phyloP scores from a whole-genome alignment of 2,329 filamentous ascomycete genomes.

The Xylaria multiplex region DNA sequence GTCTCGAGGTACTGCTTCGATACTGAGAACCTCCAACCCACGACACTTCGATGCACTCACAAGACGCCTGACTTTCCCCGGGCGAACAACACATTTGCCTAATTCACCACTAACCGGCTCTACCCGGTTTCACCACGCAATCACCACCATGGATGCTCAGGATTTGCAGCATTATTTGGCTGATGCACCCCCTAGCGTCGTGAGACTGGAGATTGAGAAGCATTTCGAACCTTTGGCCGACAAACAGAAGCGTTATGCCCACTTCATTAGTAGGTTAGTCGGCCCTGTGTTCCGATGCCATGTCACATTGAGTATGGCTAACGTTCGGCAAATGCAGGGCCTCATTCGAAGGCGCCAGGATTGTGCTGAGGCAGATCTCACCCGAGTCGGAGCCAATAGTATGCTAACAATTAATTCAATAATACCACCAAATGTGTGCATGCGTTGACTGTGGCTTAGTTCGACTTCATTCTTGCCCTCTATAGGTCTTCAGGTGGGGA shows the following conservation, averaged over 20 bases:
- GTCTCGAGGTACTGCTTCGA: constrained; percentile 40
- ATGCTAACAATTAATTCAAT: constrained; percentile 28
- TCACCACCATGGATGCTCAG: constrained; percentile 66
- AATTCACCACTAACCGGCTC: constrained; percentile 18
- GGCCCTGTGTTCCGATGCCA: constrained; percentile 31
- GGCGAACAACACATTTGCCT: constrained; percentile 8
- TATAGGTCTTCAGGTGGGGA: constrained; percentile 74
- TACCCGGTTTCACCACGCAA: constrained; percentile 34
- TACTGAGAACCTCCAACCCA: constrained; percentile 37
- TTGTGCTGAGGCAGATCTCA: constrained; percentile 83
- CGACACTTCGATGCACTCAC: constrained; percentile 30
- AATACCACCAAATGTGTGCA: constrained; percentile 15
- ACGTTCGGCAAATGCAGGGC: constrained; percentile 61
- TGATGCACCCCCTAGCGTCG: constrained; percentile 88
- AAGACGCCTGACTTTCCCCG: constrained; percentile 29
- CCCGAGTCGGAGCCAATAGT: constrained; percentile 80
- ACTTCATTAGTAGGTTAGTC: constrained; percentile 80
- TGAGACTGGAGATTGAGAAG: constrained; percentile 88
- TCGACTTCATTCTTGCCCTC: constrained; percentile 80
- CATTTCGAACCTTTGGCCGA: constrained; percentile 84
- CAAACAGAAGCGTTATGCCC: constrained; percentile 88
- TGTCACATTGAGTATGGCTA: constrained; percentile 26
- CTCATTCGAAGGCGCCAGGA: constrained; percentile 78
- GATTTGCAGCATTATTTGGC: constrained; percentile 83
- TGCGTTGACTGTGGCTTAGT: constrained; percentile 51